Evolutionary conservation across 1,139 yeast species (phyloP).

Genomic region (Lodderomyces beijingensis): DNA sequence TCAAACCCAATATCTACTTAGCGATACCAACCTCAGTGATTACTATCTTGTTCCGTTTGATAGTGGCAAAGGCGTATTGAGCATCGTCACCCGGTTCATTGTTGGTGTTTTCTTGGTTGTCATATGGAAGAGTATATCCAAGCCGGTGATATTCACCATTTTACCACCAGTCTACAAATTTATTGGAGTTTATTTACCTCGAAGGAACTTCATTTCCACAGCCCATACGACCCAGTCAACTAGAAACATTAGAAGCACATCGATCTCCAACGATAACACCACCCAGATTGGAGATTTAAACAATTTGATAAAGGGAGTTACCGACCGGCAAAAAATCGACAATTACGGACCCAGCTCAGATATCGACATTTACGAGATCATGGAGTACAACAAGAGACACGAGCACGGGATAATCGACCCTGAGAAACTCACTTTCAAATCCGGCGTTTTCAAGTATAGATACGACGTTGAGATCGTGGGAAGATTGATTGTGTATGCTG

Average conservation of each 20-base stretch:
- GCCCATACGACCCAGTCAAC: slow-evolving; percentile 35
- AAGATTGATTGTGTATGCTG: slow-evolving; percentile 69
- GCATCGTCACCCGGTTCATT: slow-evolving; percentile 40
- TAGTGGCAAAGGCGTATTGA: slow-evolving; percentile 37
- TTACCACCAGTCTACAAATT: slow-evolving; percentile 45
- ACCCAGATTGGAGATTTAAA: slow-evolving; percentile 36
- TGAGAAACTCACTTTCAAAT: slow-evolving; percentile 11
- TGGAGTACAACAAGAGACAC: slow-evolving; percentile 25
- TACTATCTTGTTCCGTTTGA: slow-evolving; percentile 39
- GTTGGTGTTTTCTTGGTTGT: slow-evolving; percentile 61
- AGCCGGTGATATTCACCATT: slow-evolving; percentile 53
- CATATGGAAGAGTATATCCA: slow-evolving; percentile 64
- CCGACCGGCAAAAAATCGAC: slow-evolving; percentile 22
- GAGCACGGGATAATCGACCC: slow-evolving; percentile 2
- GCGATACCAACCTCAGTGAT: slow-evolving; percentile 18
- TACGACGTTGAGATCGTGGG: slow-evolving; percentile 75
- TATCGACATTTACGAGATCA: slow-evolving; percentile 41
- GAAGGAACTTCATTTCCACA: slow-evolving; percentile 36
- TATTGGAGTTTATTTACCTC: slow-evolving; percentile 40
- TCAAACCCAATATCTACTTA: slow-evolving; percentile 23
- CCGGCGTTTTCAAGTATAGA: slow-evolving; percentile 49
- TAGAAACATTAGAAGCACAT: slow-evolving; percentile 35
- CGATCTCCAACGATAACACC: slow-evolving; percentile 33
- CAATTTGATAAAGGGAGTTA: slow-evolving; percentile 27
- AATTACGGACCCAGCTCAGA: slow-evolving; percentile 38